A percentile compares a stretch with the other conserved stretches of the same genome.
Conservation (phyloP, 208 protist genomes). For the Herpetomonas tarakana region DNA sequence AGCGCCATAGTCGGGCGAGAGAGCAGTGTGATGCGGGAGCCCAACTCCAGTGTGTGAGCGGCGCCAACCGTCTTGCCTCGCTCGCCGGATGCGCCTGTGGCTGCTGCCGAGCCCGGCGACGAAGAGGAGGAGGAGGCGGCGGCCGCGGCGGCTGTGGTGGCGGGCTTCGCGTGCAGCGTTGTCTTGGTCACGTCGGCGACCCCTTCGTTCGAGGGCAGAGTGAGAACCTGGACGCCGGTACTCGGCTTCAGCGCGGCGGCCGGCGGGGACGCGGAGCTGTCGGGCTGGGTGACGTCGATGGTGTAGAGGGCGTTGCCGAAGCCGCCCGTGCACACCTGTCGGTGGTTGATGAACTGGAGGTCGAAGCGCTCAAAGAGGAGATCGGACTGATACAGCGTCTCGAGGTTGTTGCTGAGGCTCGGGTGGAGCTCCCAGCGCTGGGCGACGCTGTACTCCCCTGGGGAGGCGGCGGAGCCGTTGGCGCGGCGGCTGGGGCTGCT, state of each 20-base stretch:
- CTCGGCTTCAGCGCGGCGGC: conserved; percentile 5
- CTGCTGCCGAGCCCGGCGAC: background rate
- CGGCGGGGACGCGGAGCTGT: background rate
- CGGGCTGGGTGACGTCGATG: conserved; percentile 37
- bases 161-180: conserved; percentile 6
- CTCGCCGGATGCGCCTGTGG: background rate
- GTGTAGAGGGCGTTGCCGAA: conserved; percentile 68
- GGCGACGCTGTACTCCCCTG: conserved; percentile 20
- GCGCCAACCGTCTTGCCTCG: background rate
- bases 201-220: conserved; percentile 44
- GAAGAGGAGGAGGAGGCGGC: background rate
- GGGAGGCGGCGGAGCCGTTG: background rate
- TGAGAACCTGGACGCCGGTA: conserved; percentile 31
- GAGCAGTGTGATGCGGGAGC: conserved; percentile 49
- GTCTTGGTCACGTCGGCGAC: conserved; percentile 26
- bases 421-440: conserved; percentile 77
- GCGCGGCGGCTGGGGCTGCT: conserved; percentile 10
- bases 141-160: no score
- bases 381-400: conserved; percentile 66
- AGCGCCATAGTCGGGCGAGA: conserved; percentile 46
- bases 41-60: conserved; percentile 26
- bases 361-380: conserved; percentile 65
- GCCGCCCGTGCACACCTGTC: conserved; percentile 68
- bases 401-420: conserved; percentile 51
- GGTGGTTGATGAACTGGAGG: conserved; percentile 64